Evolutionary conservation across 1,284 basidiomycete genomes (phyloP).

Genomic region (Pseudomicrostroma phylloplanum): DNA sequence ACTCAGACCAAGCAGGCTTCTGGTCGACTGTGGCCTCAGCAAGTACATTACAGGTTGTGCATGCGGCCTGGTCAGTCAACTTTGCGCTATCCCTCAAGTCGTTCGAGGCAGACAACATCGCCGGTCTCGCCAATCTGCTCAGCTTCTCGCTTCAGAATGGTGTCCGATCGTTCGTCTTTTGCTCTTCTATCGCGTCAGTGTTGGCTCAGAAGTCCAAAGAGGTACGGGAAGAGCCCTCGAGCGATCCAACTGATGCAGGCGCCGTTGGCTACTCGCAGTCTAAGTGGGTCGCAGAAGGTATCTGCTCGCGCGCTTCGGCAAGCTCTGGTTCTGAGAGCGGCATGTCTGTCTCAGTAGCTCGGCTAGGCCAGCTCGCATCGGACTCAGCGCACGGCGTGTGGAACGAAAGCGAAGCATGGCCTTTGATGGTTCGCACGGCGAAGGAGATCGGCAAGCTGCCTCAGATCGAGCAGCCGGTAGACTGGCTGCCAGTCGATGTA

Average conservation of each 20-base stretch:
- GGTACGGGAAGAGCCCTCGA: constrained; percentile 52
- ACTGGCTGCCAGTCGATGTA: constrained; percentile 61
- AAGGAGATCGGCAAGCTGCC: constrained; percentile 56
- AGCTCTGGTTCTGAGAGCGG: not conserved
- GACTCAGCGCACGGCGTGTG: constrained; percentile 59
- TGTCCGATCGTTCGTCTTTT: constrained; percentile 57
- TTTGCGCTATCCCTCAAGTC: constrained; percentile 26
- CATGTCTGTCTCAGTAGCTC: constrained; percentile 13
- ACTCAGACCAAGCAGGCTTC: not conserved
- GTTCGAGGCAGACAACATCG: constrained; percentile 29
- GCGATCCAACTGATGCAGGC: constrained; percentile 52
- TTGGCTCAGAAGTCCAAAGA: constrained; percentile 24
- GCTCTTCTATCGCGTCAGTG: constrained; percentile 57
- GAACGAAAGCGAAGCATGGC: constrained; percentile 60
- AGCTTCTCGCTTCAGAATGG: constrained; percentile 14
- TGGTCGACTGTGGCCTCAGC: not conserved
- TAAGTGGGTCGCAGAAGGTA: constrained; percentile 63
- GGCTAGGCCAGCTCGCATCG: constrained; percentile 58
- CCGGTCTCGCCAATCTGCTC: not conserved
- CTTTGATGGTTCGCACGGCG: constrained; percentile 53
- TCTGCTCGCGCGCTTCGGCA: constrained; percentile 54
- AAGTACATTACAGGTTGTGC: constrained; percentile 11
- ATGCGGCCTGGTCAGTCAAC: constrained; percentile 41
- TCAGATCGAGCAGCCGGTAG: constrained; percentile 53
- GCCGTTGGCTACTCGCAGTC: constrained; percentile 58